Evolutionary conservation across 768 basidiomycete species (phyloP), one percentile per base, ranked within the genome.

Genomic region (Rhodotorula taiwanensis): DNA sequence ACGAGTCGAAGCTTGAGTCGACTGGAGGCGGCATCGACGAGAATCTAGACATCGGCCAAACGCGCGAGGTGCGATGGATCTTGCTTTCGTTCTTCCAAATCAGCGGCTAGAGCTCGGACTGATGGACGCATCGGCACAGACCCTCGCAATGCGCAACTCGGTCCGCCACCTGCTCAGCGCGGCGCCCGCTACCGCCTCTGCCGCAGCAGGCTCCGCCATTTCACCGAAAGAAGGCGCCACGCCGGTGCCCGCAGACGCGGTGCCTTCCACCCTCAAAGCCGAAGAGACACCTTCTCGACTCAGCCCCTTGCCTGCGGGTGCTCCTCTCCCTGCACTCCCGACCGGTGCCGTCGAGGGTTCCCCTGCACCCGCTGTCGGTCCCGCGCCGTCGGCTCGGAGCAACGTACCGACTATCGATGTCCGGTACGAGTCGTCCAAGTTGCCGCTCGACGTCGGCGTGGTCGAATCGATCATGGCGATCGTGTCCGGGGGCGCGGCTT

Each of bases 391-490:
- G 25, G 20, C 44, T 20, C 18, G 23, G 27, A n/a, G 1, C 5
- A 42, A 21, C 23, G 54, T 39, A 10, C 55, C 50, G 39, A 58
- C 65, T 51, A 43, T 69, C 72, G 91, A 94, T 74, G 82, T 93
- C 6, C 81, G 81, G 58, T 85, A 83, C 71, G 91, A 93, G 76
- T 87, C 91, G 25, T 85, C 86, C 76, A 93, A 92, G 75, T 79
- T 93, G 44, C 91, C 93, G 2, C 78, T 95, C 58, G 92, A 95
- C 72, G 86, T 93, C 15, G 92, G 90, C 13, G 88, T 95, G 64
- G 89, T 89, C 77, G 92, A 94, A 74, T 88, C 89, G 70, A 83
- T 89, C 14, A 81, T 89, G n/a, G 86, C 88, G 3, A 86, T 86
- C 7, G 88, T 87, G 5, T 49, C 58, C 6, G 16, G 36, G 10